These are phyloP conservation scores for Phytopythium ostracodes DNA, from an alignment of 352 stramenopile species.

Conservation along the genomic window DNA sequence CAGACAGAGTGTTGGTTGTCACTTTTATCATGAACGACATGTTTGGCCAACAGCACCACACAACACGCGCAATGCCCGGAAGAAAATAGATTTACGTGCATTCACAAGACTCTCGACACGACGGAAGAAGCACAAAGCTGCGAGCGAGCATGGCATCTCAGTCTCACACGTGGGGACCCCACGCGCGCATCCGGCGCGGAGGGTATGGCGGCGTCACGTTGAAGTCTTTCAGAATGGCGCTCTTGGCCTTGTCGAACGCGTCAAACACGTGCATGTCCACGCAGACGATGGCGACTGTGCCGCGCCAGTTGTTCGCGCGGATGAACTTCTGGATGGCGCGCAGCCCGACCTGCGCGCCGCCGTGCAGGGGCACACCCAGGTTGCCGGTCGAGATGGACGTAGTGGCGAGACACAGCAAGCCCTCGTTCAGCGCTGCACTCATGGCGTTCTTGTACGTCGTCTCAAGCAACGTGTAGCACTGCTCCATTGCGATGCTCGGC, in stretches of 20 bases:
- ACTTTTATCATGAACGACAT: too few species aligned
- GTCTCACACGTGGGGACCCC: background rate
- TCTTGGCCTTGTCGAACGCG: constrained; percentile 19
- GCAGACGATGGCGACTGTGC: constrained; percentile 33
- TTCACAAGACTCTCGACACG: background rate
- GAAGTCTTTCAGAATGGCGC: constrained; percentile 23
- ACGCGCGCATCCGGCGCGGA: background rate
- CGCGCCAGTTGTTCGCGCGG: constrained; percentile 29
- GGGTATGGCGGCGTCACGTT: constrained; percentile 18
- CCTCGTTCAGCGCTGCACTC: constrained; percentile 29
- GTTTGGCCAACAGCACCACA: too few species aligned
- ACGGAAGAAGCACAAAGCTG: background rate
- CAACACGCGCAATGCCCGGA: background rate
- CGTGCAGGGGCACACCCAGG: constrained; percentile 25
- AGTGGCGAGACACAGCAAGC: constrained; percentile 41
- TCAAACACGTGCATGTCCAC: constrained; percentile 22
- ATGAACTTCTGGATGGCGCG: constrained; percentile 40
- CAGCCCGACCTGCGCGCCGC: constrained; percentile 35
- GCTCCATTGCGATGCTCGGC: constrained; percentile 25
- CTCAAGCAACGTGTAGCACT: constrained; percentile 32
- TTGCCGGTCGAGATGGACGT: constrained; percentile 61
- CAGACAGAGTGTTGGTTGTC: too few species aligned
- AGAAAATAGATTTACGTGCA: background rate
- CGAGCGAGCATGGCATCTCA: too few species aligned
- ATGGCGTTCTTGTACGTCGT: constrained; percentile 43